Conservation (phyloP, 345 rosid species). For the Camelina laxa region DNA sequence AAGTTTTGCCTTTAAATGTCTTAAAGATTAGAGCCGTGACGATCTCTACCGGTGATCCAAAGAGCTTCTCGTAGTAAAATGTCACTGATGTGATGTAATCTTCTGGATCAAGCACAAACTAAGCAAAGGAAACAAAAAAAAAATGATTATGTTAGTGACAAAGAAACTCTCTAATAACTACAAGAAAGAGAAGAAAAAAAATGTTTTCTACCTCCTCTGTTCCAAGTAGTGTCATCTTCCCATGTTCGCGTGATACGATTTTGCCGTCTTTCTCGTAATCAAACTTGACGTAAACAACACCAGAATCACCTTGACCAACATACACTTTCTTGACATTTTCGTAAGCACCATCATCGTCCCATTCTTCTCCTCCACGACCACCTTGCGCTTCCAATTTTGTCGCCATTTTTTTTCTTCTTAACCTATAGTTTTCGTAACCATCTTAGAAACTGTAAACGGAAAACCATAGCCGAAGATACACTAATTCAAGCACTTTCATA, state of each 20-base stretch:
- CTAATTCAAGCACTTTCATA: background rate
- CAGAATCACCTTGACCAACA: slow-evolving; percentile 43
- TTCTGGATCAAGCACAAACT: slow-evolving; percentile 40
- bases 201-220: slow-evolving; percentile 28
- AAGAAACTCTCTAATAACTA: background rate
- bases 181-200: too few species aligned
- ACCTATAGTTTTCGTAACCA: background rate
- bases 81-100: slow-evolving; percentile 38
- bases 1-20: slow-evolving; percentile 35
- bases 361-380: slow-evolving; percentile 36
- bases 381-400: slow-evolving; percentile 36
- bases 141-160: background rate
- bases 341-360: slow-evolving; percentile 40
- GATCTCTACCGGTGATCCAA: slow-evolving; percentile 22
- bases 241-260: slow-evolving; percentile 40
- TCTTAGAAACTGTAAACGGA: background rate
- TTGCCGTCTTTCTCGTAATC: slow-evolving; percentile 43
- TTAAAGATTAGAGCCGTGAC: slow-evolving; percentile 36
- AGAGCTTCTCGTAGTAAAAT: slow-evolving; percentile 36
- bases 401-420: slow-evolving; percentile 30
- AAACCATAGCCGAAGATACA: slow-evolving; percentile 4
- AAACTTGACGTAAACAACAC: slow-evolving; percentile 40
- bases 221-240: slow-evolving; percentile 35
- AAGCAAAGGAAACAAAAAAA: background rate
- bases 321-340: slow-evolving; percentile 40